phyloP scores from a whole-genome alignment of 345 rosid species.

The Ailanthus altissimus region DNA sequence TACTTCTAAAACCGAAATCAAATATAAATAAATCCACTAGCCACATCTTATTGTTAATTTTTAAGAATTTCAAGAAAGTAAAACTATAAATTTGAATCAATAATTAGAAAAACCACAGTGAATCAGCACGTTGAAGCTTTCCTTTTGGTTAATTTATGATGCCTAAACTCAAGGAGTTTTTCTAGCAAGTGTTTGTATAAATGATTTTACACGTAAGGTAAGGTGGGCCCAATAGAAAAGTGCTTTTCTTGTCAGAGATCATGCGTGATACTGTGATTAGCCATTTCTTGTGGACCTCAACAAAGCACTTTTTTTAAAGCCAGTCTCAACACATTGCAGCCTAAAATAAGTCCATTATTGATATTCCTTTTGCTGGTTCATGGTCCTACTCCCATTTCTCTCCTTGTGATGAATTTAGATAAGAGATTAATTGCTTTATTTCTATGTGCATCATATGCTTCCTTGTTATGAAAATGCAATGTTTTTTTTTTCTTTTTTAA shows the following conservation, averaged over 20 bases:
- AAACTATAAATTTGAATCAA: no score
- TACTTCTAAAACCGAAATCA: no score
- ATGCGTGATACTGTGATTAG: background rate
- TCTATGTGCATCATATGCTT: background rate
- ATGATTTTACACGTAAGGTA: background rate
- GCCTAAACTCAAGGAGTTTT: background rate
- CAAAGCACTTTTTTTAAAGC: background rate
- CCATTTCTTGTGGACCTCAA: background rate
- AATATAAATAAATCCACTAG: no score
- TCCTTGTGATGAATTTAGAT: background rate
- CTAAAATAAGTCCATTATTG: background rate
- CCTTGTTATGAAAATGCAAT: no score
- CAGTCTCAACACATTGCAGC: background rate
- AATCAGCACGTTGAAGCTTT: background rate
- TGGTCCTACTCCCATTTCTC: background rate
- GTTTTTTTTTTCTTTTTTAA: no score
- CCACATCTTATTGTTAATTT: no score
- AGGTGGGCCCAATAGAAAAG: background rate
- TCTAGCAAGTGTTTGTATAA: background rate
- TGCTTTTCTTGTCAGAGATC: slow-evolving; percentile 3
- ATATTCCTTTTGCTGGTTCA: background rate
- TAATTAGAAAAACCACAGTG: no score
- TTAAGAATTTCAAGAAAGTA: background rate
- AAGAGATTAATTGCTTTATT: background rate
- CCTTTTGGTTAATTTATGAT: background rate